These are phyloP conservation scores for Exophiala alcalophila DNA, from an alignment of 2,329 filamentous ascomycete species.

Conservation along the genomic window DNA sequence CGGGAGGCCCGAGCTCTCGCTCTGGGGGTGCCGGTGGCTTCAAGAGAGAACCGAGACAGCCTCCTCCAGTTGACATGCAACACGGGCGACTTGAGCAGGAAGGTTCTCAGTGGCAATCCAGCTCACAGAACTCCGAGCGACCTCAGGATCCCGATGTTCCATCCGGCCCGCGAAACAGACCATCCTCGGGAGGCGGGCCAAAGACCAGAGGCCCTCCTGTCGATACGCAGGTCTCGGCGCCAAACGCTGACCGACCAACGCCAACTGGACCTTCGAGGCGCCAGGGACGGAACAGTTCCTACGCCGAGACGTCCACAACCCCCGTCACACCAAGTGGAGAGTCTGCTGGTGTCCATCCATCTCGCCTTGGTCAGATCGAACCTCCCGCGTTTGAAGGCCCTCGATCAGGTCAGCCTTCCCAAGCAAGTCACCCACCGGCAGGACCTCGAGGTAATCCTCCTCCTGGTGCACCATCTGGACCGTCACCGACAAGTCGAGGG, in stretches of 20 bases:
- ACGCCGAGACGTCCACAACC: conserved; percentile 33
- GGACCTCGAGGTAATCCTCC: conserved; percentile 40
- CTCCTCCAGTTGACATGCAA: conserved; percentile 39
- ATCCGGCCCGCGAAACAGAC: conserved; percentile 51
- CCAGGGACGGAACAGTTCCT: conserved; percentile 37
- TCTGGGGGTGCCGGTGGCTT: conserved; percentile 8
- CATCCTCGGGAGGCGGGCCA: conserved; percentile 28
- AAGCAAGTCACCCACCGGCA: conserved; percentile 36
- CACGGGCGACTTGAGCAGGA: conserved; percentile 49
- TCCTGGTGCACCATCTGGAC: conserved; percentile 36
- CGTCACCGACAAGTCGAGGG: conserved; percentile 37
- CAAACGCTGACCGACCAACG: conserved; percentile 40
- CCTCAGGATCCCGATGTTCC: conserved; percentile 44
- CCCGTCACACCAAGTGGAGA: conserved; percentile 37
- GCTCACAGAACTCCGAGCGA: conserved; percentile 46
- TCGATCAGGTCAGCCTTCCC: conserved; percentile 27
- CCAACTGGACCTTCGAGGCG: conserved; percentile 45
- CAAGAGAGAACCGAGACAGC: conserved; percentile 21
- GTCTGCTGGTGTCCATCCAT: conserved; percentile 52
- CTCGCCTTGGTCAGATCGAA: conserved; percentile 47
- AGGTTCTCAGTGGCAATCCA: conserved; percentile 30
- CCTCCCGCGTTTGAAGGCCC: conserved; percentile 23
- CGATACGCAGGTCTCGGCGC: conserved; percentile 22
- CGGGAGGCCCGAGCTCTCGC: conserved; percentile 3
- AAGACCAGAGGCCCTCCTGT: conserved; percentile 19